Percentiles rank a stretch among this genome's conserved stretches.
Conservation (phyloP, 1,139 yeast genomes). For the Taphrina communis region DNA sequence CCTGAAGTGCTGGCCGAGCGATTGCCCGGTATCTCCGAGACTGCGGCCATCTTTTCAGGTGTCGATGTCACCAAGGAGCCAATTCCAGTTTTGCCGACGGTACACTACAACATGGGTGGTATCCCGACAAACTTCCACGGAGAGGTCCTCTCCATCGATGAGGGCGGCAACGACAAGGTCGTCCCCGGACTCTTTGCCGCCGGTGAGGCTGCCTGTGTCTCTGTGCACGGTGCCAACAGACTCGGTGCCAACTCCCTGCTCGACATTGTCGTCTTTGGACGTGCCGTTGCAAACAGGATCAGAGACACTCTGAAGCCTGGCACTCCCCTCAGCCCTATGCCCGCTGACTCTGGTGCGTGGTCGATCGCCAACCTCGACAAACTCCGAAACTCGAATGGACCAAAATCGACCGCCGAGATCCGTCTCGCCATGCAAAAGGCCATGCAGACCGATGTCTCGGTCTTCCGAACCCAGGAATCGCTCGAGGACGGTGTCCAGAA, state of each 20-base stretch:
- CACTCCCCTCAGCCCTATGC: constrained; percentile 76
- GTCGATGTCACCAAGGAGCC: constrained; percentile 99
- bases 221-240: constrained; percentile 99
- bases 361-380: constrained; percentile 89
- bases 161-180: constrained; percentile 85
- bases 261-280: constrained; percentile 96
- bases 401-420: constrained; percentile 81
- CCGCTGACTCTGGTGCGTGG: constrained; percentile 86
- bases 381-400: constrained; percentile 83
- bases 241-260: constrained; percentile 98
- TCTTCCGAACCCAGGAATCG: constrained; percentile 91
- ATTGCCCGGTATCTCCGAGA: constrained; percentile 98
- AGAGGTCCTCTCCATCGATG: constrained; percentile 83
- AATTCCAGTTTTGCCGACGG: constrained; percentile 97
- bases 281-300: constrained; percentile 95
- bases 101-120: constrained; percentile 99
- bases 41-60: constrained; percentile 98
- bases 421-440: constrained; percentile 92
- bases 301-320: constrained; percentile 86
- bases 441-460: constrained; percentile 97
- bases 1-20: constrained; percentile 90
- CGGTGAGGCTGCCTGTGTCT: constrained; percentile 99
- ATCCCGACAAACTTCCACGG: constrained; percentile 79
- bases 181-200: constrained; percentile 96
- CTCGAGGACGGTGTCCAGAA: constrained; percentile 89